Evolutionary conservation across 2,329 filamentous ascomycete genomes (phyloP).

Genomic region (Botryotinia globosa): DNA sequence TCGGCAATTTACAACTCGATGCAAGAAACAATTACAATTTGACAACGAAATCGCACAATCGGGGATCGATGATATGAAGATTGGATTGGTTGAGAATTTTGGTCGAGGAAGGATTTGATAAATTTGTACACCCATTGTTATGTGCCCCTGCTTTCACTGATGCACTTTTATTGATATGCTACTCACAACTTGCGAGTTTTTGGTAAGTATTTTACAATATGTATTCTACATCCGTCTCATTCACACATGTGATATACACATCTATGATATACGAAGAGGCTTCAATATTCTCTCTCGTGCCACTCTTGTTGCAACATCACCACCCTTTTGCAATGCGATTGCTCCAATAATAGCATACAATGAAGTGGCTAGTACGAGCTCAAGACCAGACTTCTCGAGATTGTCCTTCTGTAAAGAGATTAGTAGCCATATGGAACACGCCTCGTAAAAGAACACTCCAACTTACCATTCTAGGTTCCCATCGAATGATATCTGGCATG

Average conservation of each 20-base stretch:
- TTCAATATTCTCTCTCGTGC: slow-evolving; percentile 61
- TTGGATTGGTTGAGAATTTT: neutral
- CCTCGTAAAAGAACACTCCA: neutral
- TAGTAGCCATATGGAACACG: slow-evolving; percentile 27
- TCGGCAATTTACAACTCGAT: neutral
- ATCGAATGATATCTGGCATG: slow-evolving; percentile 73
- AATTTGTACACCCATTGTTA: neutral
- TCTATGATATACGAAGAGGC: slow-evolving; percentile 36
- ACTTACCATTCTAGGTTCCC: slow-evolving; percentile 78
- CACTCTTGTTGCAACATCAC: slow-evolving; percentile 69
- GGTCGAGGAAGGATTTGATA: neutral
- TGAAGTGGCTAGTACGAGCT: slow-evolving; percentile 71
- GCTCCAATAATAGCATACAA: slow-evolving; percentile 87
- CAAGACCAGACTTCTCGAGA: slow-evolving; percentile 68
- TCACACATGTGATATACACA: slow-evolving; percentile 30
- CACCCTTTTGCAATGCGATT: slow-evolving; percentile 82
- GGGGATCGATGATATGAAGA: neutral
- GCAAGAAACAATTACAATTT: neutral
- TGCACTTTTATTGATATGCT: slow-evolving; percentile 16
- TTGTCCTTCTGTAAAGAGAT: slow-evolving; percentile 54
- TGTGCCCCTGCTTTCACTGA: neutral
- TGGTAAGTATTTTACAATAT: slow-evolving; percentile 18
- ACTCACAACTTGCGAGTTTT: neutral
- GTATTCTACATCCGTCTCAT: slow-evolving; percentile 18
- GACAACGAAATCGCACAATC: neutral